These are phyloP conservation scores for Asterophora parasitica DNA, from an alignment of 768 basidiomycete species.

Conservation along the genomic window DNA sequence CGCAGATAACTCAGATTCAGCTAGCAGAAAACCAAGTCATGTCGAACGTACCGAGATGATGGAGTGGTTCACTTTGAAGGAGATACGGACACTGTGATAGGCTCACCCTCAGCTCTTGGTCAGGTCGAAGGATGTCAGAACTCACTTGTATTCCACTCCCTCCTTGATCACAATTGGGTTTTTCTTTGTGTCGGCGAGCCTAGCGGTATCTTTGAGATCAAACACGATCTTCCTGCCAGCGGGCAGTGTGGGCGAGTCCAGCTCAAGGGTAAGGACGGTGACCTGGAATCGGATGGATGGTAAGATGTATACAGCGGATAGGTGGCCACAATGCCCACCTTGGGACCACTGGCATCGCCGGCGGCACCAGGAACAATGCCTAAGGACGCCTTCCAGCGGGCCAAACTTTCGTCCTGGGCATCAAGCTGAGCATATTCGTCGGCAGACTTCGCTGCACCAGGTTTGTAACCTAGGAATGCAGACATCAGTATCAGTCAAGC, in stretches of 20 bases:
- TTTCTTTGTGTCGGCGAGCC: conserved; percentile 59
- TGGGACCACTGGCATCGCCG: conserved; percentile 49
- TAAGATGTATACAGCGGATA: conserved; percentile 2
- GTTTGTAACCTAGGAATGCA: conserved; percentile 63
- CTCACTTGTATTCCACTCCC: conserved; percentile 85
- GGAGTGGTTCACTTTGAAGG: conserved; percentile 83
- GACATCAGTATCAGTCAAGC: conserved; percentile 11
- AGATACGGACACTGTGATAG: conserved; percentile 62
- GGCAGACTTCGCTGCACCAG: conserved; percentile 57
- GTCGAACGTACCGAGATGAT: conserved; percentile 66
- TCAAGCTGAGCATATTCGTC: conserved; percentile 86
- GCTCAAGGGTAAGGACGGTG: conserved; percentile 69
- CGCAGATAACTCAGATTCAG: conserved; percentile 9
- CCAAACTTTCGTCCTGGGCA: conserved; percentile 87
- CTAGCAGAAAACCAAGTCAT: not conserved
- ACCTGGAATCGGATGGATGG: conserved; percentile 42
- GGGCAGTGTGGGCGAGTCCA: conserved; percentile 70
- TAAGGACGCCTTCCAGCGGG: conserved; percentile 93
- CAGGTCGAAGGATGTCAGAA: not conserved
- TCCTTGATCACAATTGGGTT: conserved; percentile 78
- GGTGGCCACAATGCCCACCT: conserved; percentile 38
- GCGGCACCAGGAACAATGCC: conserved; percentile 64
- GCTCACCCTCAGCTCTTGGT: conserved; percentile 7
- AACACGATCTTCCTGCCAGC: conserved; percentile 58
- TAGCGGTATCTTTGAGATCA: conserved; percentile 50